Evolutionary conservation across 768 basidiomycete species (phyloP).

Genomic region (Gyrodon lividus): DNA sequence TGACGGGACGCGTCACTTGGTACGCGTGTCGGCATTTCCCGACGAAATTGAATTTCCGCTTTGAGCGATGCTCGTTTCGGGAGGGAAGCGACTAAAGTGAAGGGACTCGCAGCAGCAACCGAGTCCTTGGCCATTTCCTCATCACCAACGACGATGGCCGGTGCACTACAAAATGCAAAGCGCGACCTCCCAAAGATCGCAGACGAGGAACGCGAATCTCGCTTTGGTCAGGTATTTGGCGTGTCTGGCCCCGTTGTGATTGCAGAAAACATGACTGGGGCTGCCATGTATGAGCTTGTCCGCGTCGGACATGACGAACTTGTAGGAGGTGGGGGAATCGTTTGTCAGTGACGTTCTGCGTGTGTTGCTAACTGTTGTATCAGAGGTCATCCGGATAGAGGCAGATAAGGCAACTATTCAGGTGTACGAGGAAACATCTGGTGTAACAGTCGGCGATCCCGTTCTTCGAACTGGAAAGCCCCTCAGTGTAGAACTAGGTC

Average conservation of each 20-base stretch:
- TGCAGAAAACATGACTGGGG: slow-evolving; percentile 91
- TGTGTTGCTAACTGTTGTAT: slow-evolving; percentile 13
- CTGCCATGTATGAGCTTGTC: slow-evolving; percentile 97
- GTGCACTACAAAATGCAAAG: slow-evolving; percentile 89
- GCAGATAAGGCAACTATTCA: slow-evolving; percentile 98
- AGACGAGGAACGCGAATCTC: slow-evolving; percentile 88
- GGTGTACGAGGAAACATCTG: slow-evolving; percentile 99
- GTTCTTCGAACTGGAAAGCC: slow-evolving; percentile 98
- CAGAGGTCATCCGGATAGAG: slow-evolving; percentile 99
- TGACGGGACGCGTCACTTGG: slow-evolving; percentile 37
- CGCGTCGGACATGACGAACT: slow-evolving; percentile 98
- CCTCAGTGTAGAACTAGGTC: slow-evolving; percentile 95
- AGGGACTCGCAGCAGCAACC: neutral
- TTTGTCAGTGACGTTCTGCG: neutral
- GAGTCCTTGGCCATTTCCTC: slow-evolving; percentile 2
- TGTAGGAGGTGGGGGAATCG: slow-evolving; percentile 73
- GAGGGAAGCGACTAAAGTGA: neutral
- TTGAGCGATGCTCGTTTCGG: slow-evolving; percentile 17
- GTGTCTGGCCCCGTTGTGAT: slow-evolving; percentile 99
- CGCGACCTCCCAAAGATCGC: slow-evolving; percentile 82
- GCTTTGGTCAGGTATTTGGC: slow-evolving; percentile 86
- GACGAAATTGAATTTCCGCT: slow-evolving; percentile 27
- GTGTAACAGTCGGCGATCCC: slow-evolving; percentile 98
- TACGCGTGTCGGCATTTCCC: slow-evolving; percentile 30
- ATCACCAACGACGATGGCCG: slow-evolving; percentile 63